A percentile compares a stretch with the other conserved stretches of the same genome.
Conservation (phyloP, 495 filamentous ascomycete species). For the Sabuloglossum arenarium region DNA sequence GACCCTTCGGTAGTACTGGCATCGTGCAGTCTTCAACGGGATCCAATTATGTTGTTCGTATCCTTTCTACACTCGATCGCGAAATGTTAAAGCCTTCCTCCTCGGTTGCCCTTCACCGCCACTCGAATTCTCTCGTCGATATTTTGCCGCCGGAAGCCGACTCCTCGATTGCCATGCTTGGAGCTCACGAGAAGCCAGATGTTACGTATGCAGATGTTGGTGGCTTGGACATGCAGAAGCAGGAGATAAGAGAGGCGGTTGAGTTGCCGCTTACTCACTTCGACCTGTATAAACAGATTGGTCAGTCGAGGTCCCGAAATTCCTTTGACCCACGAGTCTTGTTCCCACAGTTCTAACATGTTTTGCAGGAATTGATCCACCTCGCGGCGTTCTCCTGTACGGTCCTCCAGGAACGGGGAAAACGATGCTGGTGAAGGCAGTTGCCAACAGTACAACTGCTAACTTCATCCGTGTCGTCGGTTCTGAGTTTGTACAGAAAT, state of each 20-base stretch:
- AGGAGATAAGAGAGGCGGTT: constrained; percentile 94
- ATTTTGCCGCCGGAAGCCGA: constrained; percentile 96
- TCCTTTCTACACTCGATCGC: constrained; percentile 93
- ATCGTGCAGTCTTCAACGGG: constrained; percentile 97
- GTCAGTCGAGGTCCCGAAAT: constrained; percentile 18
- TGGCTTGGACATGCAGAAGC: constrained; percentile 98
- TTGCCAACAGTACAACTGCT: constrained; percentile 93
- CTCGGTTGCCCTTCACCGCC: constrained; percentile 88
- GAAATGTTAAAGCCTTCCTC: constrained; percentile 94
- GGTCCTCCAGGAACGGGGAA: constrained; percentile 94
- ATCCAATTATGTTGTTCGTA: constrained; percentile 96
- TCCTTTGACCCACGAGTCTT: no score
- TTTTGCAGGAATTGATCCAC: constrained; percentile 69
- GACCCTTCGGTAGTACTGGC: constrained; percentile 43
- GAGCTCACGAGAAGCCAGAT: constrained; percentile 90
- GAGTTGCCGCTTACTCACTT: constrained; percentile 93
- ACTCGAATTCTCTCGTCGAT: constrained; percentile 96
- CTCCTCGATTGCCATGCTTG: constrained; percentile 95
- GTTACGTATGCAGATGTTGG: constrained; percentile 97
- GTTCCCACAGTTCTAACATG: constrained; percentile 12
- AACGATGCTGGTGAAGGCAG: constrained; percentile 97
- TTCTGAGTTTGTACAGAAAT: constrained; percentile 97
- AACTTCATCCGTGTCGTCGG: constrained; percentile 97
- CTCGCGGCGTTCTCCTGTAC: constrained; percentile 87
- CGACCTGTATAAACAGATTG: constrained; percentile 94